Base-by-base conservation (phyloP, 2,329 filamentous ascomycete genomes). In the Diatrype stigma region DNA sequence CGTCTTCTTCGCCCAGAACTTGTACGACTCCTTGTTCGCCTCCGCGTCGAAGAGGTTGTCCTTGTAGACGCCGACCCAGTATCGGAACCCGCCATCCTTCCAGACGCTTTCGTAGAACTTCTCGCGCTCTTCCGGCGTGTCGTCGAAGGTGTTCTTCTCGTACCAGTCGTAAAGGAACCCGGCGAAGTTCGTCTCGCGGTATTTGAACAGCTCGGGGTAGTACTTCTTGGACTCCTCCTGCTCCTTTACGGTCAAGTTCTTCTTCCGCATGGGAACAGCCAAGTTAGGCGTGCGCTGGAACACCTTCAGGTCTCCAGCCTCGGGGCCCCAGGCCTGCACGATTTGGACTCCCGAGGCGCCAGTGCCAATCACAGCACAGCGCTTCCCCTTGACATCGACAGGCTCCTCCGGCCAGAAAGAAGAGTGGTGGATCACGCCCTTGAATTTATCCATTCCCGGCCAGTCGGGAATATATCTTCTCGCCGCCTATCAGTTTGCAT, bases 281-380 rank as follows among this genome's bases (percentile, higher is more conserved):
- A 85, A 69, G 52, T 87, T 88, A 0, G 85, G 85, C 1, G 83
- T 87, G 11, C 85, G 76, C 59, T 87, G 83, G 64, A 87, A 86
- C 34, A 88, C 80, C 2, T 68, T 75, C 22, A 88, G 56, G 1
- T 77, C 66, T 6, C 70, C 74, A 0, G 76, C 81, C 12, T 73
- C 62, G 2, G 77, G 77, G 2, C 76, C 79, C 65, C 78, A 79
- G 48, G 81, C 82, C 56, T 88, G 84, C 1, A 78, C 75, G 42
- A 85, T 78, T 57, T 87, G 84, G 1, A 87, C 77, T 1, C 84
- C 84, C 0, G 81, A 81, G 0, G 83, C 80, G 1, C 84, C 84
- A 0, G 82, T 86, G 12, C 85, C 84, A 32, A 87, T 79, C 50
- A 87, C 76, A 16, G 77, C 84, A 47, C 81, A 76, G 17, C 76